These are phyloP conservation scores for Cutaneotrichosporon mucoides DNA, from an alignment of 1,284 basidiomycete genomes.

Conservation along the genomic window DNA sequence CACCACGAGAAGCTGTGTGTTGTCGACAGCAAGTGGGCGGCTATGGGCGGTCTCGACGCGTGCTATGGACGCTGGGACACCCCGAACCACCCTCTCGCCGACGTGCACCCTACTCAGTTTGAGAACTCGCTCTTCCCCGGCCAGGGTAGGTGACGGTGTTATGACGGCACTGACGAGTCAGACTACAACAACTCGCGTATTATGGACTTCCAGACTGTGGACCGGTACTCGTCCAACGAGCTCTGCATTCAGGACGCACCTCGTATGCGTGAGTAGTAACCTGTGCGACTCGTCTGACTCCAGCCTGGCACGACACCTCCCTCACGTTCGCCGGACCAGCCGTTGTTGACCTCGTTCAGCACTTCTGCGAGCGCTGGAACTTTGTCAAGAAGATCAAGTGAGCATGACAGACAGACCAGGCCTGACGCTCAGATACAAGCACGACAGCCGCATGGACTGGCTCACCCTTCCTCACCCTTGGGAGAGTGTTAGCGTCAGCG, in stretches of 20 bases:
- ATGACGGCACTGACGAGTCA: slow-evolving; percentile 13
- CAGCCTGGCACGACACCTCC: slow-evolving; percentile 52
- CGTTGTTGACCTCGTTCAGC: slow-evolving; percentile 83
- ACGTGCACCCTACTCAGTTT: slow-evolving; percentile 83
- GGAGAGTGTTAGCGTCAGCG: slow-evolving; percentile 30
- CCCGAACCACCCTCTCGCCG: slow-evolving; percentile 70
- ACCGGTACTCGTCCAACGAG: slow-evolving; percentile 70
- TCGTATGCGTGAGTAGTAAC: slow-evolving; percentile 50
- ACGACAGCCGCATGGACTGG: slow-evolving; percentile 60
- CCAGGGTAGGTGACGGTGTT: slow-evolving; percentile 51
- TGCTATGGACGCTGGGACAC: slow-evolving; percentile 87
- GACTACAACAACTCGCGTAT: slow-evolving; percentile 75
- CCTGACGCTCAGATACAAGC: slow-evolving; percentile 47
- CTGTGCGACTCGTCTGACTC: background rate
- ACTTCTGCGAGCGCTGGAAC: slow-evolving; percentile 69
- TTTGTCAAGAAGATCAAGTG: slow-evolving; percentile 47
- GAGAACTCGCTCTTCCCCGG: slow-evolving; percentile 79
- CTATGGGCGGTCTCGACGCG: slow-evolving; percentile 95
- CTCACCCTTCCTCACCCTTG: slow-evolving; percentile 65
- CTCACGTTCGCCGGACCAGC: slow-evolving; percentile 78
- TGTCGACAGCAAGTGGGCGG: slow-evolving; percentile 94
- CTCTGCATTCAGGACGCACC: slow-evolving; percentile 66
- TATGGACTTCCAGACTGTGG: slow-evolving; percentile 58
- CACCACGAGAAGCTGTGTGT: slow-evolving; percentile 69
- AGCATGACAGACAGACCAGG: background rate